Base-by-base conservation (phyloP, 768 basidiomycete genomes). In the Tulasnella sp. region DNA sequence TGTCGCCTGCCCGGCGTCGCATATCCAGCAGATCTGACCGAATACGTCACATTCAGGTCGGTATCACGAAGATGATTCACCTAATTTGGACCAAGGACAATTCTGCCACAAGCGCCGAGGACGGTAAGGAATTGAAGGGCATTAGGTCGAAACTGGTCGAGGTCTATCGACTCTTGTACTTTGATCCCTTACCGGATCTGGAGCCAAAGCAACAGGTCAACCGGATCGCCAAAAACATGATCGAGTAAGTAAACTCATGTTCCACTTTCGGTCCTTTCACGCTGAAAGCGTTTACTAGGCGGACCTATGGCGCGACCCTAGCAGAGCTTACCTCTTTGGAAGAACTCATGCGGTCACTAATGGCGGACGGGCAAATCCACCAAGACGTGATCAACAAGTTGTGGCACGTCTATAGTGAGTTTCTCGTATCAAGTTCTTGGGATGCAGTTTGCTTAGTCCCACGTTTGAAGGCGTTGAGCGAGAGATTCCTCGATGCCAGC, bases 11-110 rank as follows among this genome's bases (percentile, higher is more conserved):
- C 37, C 29, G 25, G 67, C 34, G 25, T 68, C 29, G 12, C 49
- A 45, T 37, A 19, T 25, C 11, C 38, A 45, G 31, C 25, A 6
- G 38, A 37, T 12, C 25, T 42, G 4, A 71, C n/a, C 22, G 19
- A n/a, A 49, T 49, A 49, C 38, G 17, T 25, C n/a, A 67, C 75
- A 15, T 74, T 39, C 79, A 97, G 94, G 83, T 84, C 17, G 97
- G 97, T 0, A 91, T 99, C 81, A 95, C 93, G 85, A 94, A 91
- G 80, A 98, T 99, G 97, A 82, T 99, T 17, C 97, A 99, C 82
- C 86, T 99, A 34, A 93, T 99, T 79, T 99, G 97, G 97, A 88
- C 89, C 36, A 99, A 99, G 82, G 97, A 99, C 81, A 94, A 94
- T 80, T 91, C 85, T 71, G 86, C 88, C 31, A 89, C 92, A n/a